phyloP scores from a whole-genome alignment of 495 filamentous ascomycete genomes.

The Xylaria sp. region DNA sequence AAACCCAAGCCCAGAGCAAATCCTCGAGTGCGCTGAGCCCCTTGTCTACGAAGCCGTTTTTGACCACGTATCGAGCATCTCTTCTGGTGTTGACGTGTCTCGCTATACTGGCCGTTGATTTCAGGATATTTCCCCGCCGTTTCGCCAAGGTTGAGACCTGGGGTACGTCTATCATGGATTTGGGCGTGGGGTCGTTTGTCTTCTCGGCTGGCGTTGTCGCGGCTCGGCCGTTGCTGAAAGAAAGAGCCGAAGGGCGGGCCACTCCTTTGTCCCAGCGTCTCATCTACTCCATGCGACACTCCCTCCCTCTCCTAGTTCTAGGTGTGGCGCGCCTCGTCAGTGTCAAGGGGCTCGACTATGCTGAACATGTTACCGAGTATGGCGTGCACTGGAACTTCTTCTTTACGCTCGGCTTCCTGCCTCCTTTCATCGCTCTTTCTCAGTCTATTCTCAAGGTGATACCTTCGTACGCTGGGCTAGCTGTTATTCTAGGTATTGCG shows the following conservation, averaged over 20 bases:
- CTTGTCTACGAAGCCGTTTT: constrained; percentile 84
- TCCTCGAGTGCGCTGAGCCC: constrained; percentile 49
- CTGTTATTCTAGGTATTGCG: constrained; percentile 64
- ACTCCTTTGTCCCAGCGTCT: constrained; percentile 63
- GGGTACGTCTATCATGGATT: constrained; percentile 97
- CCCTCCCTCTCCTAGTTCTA: constrained; percentile 80
- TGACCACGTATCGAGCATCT: constrained; percentile 85
- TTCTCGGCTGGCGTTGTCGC: constrained; percentile 95
- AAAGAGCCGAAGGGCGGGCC: constrained; percentile 56
- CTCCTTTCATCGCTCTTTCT: constrained; percentile 88
- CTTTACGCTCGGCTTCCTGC: constrained; percentile 90
- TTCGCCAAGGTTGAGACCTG: constrained; percentile 98
- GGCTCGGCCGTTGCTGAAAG: constrained; percentile 83
- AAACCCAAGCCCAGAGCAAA: constrained; percentile 41
- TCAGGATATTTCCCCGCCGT: constrained; percentile 86
- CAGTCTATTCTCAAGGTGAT: constrained; percentile 66
- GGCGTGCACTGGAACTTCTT: constrained; percentile 99
- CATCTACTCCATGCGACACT: constrained; percentile 71
- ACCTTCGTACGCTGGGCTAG: constrained; percentile 75
- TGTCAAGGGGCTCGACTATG: constrained; percentile 94
- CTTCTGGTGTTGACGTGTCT: constrained; percentile 95
- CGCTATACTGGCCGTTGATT: constrained; percentile 97
- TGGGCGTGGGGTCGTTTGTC: constrained; percentile 97
- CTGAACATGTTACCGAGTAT: constrained; percentile 97
- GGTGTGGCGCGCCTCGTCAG: constrained; percentile 83